A percentile compares a stretch with the other conserved stretches of the same genome.
Evolutionary conservation across 2,329 filamentous ascomycete species (phyloP).

Genomic region (Aspergillus flavus): DNA sequence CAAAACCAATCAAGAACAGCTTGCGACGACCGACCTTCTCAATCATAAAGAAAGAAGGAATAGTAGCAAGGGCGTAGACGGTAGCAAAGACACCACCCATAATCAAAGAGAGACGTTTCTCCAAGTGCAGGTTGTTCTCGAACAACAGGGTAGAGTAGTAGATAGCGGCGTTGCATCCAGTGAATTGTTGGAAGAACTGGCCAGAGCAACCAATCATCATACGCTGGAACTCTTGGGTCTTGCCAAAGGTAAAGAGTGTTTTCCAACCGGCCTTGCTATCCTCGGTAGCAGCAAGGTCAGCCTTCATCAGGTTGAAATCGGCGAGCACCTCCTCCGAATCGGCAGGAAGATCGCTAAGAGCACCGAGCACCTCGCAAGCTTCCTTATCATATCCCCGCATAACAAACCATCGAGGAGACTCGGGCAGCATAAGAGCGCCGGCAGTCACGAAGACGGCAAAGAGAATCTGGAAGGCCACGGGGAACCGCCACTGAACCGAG

Average conservation of each 20-base stretch:
- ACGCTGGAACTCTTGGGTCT: constrained; percentile 36
- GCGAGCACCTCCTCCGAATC: constrained; percentile 41
- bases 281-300: constrained; percentile 43
- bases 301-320: constrained; percentile 47
- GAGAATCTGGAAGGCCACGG: constrained; percentile 51
- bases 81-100: constrained; percentile 33
- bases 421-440: constrained; percentile 44
- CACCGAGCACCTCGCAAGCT: not conserved
- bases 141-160: constrained; percentile 52
- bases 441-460: constrained; percentile 34
- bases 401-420: constrained; percentile 59
- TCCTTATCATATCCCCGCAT: constrained; percentile 8
- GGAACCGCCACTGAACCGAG: constrained; percentile 46
- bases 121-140: constrained; percentile 37
- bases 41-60: constrained; percentile 32
- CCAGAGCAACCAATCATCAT: constrained; percentile 33
- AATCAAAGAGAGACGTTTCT: constrained; percentile 22
- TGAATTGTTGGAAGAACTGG: constrained; percentile 47
- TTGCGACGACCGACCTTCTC: constrained; percentile 45
- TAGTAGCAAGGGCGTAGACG: constrained; percentile 31
- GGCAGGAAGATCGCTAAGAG: constrained; percentile 4
- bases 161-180: constrained; percentile 50
- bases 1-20: constrained; percentile 34
- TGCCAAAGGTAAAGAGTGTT: constrained; percentile 31
- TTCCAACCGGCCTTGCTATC: constrained; percentile 30